A percentile compares a stretch with the other conserved stretches of the same genome.
These are phyloP conservation scores for Scopulariopsis brevicaulis DNA, from an alignment of 2,329 filamentous ascomycete genomes.

Conservation along the genomic window DNA sequence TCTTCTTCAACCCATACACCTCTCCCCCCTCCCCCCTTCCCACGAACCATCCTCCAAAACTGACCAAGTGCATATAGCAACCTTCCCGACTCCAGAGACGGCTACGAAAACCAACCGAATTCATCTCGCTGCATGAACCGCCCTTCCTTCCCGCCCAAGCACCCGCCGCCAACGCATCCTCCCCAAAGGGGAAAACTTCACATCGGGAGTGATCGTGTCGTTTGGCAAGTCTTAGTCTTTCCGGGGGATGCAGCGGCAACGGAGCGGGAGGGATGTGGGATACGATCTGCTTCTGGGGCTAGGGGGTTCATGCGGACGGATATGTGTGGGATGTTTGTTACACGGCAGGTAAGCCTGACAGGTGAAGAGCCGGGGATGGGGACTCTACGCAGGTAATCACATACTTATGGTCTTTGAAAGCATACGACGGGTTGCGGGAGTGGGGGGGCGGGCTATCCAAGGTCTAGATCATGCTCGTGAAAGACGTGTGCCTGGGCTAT, in stretches of 20 bases:
- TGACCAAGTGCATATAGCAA: neutral
- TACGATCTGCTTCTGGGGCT: neutral
- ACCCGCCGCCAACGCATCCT: neutral
- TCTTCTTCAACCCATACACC: neutral
- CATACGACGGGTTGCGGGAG: neutral
- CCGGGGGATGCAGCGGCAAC: neutral
- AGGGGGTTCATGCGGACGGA: neutral
- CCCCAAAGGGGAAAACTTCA: neutral
- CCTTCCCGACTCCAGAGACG: neutral
- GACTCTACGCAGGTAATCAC: no score
- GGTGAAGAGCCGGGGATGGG: neutral
- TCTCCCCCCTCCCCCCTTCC: neutral
- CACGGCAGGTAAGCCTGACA: neutral
- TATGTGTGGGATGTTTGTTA: neutral
- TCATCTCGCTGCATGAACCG: neutral
- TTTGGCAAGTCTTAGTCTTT: neutral
- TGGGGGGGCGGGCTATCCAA: neutral
- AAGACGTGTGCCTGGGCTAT: neutral
- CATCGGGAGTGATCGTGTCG: neutral
- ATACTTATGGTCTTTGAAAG: no score
- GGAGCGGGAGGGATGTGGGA: neutral
- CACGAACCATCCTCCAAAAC: neutral
- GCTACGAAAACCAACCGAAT: neutral
- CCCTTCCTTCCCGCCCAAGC: neutral
- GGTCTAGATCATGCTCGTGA: neutral